Conservation (phyloP, 2,329 filamentous ascomycete genomes). For the Daldinia eschscholtzii region DNA sequence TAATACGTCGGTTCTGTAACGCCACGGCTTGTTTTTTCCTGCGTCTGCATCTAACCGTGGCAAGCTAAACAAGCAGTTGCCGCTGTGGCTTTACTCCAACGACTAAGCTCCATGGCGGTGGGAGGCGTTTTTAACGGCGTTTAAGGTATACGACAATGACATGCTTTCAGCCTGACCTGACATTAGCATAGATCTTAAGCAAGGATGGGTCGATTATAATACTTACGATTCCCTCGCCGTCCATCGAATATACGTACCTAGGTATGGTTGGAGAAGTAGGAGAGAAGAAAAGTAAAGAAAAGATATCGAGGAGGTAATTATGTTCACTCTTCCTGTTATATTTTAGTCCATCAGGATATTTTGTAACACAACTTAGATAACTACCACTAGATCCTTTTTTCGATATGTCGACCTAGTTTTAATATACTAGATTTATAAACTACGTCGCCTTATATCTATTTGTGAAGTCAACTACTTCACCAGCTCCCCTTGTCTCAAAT, state of each 20-base stretch:
- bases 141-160: conserved; percentile 31
- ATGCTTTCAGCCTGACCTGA: conserved; percentile 7
- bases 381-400: not conserved
- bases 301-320: not conserved
- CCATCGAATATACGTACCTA: not conserved
- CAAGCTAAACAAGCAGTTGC: conserved; percentile 27
- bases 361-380: not conserved
- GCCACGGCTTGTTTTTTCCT: conserved; percentile 32
- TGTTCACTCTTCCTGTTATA: too few relatives aligned
- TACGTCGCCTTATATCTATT: not conserved
- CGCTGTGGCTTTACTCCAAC: conserved; percentile 27
- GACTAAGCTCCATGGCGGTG: conserved; percentile 28
- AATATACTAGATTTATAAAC: not conserved
- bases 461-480: not conserved
- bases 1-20: conserved; percentile 28
- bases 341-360: not conserved
- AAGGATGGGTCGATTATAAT: too few relatives aligned
- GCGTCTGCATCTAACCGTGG: conserved; percentile 30
- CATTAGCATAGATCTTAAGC: conserved; percentile 6
- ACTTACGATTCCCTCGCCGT: too few relatives aligned
- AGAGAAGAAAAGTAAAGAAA: not conserved
- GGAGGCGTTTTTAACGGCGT: conserved; percentile 32
- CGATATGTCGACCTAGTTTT: not conserved
- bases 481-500: not conserved
- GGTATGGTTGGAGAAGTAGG: not conserved